Conservation (phyloP, 176 grass and related monocot genomes). For the barley (Hordeum vulgare) region MorexV3_pseudomolecules_assembly NC_058524.1:123256284-123256783, state of each 20-base stretch:
- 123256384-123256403: neutral
- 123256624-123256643: neutral
- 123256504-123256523: neutral
- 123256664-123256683: neutral
- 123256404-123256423: neutral
- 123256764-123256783: neutral
- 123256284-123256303: slow-evolving; percentile 14
- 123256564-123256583: neutral
- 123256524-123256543: neutral
- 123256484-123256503: slow-evolving; percentile 14
- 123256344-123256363: neutral
- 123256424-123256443: neutral
- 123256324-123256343: neutral
- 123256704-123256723: neutral
- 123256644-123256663: slow-evolving; percentile 4
- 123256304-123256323: slow-evolving; percentile 9
- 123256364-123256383: neutral
- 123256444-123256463: neutral
- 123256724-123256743: neutral
- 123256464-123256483: neutral
- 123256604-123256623: neutral
- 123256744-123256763: neutral
- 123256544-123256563: slow-evolving; percentile 3
- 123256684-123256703: neutral
- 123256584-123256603: neutral